phyloP scores from a whole-genome alignment of 352 stramenopile species.

The Phytophthora vignae region DNA sequence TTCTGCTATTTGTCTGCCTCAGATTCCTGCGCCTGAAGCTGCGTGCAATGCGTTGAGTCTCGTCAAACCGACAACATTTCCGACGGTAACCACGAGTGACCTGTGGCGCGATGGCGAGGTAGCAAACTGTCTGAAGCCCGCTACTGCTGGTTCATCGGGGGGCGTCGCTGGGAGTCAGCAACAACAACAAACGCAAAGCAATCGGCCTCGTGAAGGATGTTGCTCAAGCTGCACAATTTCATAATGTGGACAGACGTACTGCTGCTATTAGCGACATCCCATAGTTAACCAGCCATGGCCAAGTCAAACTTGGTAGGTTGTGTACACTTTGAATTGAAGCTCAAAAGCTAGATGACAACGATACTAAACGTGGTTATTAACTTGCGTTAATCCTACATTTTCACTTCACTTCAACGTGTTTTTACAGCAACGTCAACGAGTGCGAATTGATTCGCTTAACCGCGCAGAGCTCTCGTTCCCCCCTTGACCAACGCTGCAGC shows the following conservation, averaged over 20 bases:
- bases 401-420: slow-evolving; percentile 2
- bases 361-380: too few species aligned
- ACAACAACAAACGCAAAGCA: slow-evolving; percentile 24
- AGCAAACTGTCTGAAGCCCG: slow-evolving; percentile 51
- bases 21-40: slow-evolving; percentile 59
- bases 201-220: slow-evolving; percentile 38
- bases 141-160: slow-evolving; percentile 9
- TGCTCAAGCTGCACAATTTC: slow-evolving; percentile 55
- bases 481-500: slow-evolving; percentile 34
- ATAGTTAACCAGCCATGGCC: too few species aligned
- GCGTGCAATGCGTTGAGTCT: slow-evolving; percentile 56
- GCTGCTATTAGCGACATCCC: not conserved
- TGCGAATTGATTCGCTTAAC: not conserved
- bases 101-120: slow-evolving; percentile 64
- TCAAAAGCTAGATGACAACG: too few species aligned
- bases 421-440: not conserved
- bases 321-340: too few species aligned
- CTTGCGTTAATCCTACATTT: not conserved
- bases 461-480: slow-evolving; percentile 14
- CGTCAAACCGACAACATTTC: slow-evolving; percentile 53
- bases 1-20: not conserved
- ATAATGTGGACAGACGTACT: slow-evolving; percentile 14
- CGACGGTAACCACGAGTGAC: slow-evolving; percentile 36
- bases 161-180: slow-evolving; percentile 15
- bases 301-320: too few species aligned